These are phyloP conservation scores for Multifurca ochricompacta DNA, from an alignment of 768 basidiomycete species.

Conservation along the genomic window DNA sequence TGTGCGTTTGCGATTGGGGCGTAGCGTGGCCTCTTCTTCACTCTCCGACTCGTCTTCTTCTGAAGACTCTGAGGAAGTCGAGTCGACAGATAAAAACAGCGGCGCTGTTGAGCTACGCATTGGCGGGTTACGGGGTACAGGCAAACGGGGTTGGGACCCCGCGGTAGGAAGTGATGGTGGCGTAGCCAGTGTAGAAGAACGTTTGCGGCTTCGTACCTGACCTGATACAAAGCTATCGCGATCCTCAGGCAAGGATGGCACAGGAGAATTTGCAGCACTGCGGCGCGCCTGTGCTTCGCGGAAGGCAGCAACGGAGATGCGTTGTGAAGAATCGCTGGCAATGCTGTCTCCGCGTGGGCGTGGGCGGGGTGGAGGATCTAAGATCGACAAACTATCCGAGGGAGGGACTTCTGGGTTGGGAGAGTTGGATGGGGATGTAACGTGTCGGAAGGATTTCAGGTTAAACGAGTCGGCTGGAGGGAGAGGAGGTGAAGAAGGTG, in stretches of 20 bases:
- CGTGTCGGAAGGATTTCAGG: constrained; percentile 66
- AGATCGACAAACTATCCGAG: constrained; percentile 12
- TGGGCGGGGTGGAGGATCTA: constrained; percentile 32
- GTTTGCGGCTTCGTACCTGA: constrained; percentile 9
- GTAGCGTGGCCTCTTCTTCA: constrained; percentile 29
- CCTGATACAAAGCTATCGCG: constrained; percentile 1
- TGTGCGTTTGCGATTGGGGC: constrained; percentile 30
- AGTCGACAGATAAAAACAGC: constrained; percentile 23
- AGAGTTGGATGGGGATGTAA: constrained; percentile 38
- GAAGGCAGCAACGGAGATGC: constrained; percentile 77
- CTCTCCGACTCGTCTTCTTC: constrained; percentile 30
- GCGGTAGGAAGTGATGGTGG: background rate
- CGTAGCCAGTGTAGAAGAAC: constrained; percentile 6
- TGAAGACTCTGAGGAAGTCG: constrained; percentile 31
- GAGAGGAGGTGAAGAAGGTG: constrained; percentile 22
- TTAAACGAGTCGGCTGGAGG: constrained; percentile 46
- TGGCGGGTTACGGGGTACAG: background rate
- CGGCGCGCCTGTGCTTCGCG: constrained; percentile 68
- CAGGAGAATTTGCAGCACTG: constrained; percentile 53
- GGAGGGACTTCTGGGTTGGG: constrained; percentile 22
- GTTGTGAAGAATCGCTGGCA: constrained; percentile 59
- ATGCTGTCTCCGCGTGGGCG: constrained; percentile 52
- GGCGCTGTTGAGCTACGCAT: constrained; percentile 19
- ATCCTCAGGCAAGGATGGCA: constrained; percentile 26
- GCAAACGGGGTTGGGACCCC: background rate